These are phyloP conservation scores for Chaetomium fimeti DNA, from an alignment of 495 filamentous ascomycete species.

Conservation along the genomic window DNA sequence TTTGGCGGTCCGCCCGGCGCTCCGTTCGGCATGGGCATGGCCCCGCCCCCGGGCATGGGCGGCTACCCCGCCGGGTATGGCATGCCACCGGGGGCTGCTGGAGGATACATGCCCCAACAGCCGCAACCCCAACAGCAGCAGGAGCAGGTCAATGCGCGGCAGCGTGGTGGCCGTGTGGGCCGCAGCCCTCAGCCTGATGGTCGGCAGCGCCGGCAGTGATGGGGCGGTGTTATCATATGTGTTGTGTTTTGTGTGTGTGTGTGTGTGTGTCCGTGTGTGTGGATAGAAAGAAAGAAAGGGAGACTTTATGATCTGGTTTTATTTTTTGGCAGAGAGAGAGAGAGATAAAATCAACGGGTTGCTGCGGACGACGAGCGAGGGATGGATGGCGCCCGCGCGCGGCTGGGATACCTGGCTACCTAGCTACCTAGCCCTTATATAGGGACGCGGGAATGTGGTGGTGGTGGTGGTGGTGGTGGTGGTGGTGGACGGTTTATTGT, in stretches of 20 bases:
- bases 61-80: conserved; percentile 45
- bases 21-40: conserved; percentile 50
- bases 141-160: conserved; percentile 49
- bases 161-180: conserved; percentile 57
- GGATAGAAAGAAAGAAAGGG: conserved; percentile 16
- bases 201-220: conserved; percentile 14
- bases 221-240: background rate
- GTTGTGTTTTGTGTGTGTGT: conserved; percentile 2
- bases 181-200: conserved; percentile 37
- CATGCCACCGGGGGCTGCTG: conserved; percentile 29
- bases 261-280: background rate
- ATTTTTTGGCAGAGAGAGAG: conserved; percentile 1
- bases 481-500: background rate
- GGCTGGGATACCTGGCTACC: too few relatives aligned
- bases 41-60: conserved; percentile 36
- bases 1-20: conserved; percentile 46
- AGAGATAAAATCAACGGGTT: background rate
- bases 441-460: background rate
- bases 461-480: background rate
- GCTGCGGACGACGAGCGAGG: background rate
- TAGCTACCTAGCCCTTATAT: too few relatives aligned
- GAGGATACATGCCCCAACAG: conserved; percentile 46
- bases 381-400: too few relatives aligned
- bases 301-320: conserved; percentile 19
- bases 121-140: conserved; percentile 43